phyloP scores from a whole-genome alignment of 345 rosid species.

The Eucalyptus paniculata region DNA sequence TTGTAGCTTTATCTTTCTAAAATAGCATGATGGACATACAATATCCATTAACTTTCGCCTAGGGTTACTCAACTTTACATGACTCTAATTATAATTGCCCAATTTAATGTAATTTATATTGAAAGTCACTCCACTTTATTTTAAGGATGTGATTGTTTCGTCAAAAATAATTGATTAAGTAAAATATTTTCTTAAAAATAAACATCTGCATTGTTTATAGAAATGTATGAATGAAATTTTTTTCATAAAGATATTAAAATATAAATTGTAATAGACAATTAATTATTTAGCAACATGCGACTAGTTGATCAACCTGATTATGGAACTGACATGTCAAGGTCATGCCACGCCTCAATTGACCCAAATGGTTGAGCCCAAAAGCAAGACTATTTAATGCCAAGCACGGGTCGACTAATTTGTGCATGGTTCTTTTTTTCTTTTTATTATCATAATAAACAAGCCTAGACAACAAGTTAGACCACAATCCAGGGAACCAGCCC shows the following conservation, averaged over 20 bases:
- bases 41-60: not conserved
- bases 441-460: not conserved
- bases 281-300: not conserved
- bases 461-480: not conserved
- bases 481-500: not conserved
- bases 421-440: not conserved
- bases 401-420: not conserved
- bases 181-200: too few species aligned
- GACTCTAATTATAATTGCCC: not conserved
- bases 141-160: not conserved
- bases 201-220: rapidly evolving
- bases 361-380: not conserved
- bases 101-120: not conserved
- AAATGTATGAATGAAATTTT: rapidly evolving
- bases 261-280: too few species aligned
- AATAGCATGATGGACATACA: not conserved
- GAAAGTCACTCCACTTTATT: not conserved
- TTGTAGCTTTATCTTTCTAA: not conserved
- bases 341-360: too few species aligned
- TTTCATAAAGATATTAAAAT: too few species aligned
- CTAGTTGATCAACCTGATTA: not conserved
- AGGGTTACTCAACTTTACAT: not conserved
- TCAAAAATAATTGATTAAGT: not conserved
- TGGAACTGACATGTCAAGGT: too few species aligned
- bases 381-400: not conserved